Evolutionary conservation across 768 basidiomycete genomes (phyloP).

Genomic region (Kwoniella sp.): DNA sequence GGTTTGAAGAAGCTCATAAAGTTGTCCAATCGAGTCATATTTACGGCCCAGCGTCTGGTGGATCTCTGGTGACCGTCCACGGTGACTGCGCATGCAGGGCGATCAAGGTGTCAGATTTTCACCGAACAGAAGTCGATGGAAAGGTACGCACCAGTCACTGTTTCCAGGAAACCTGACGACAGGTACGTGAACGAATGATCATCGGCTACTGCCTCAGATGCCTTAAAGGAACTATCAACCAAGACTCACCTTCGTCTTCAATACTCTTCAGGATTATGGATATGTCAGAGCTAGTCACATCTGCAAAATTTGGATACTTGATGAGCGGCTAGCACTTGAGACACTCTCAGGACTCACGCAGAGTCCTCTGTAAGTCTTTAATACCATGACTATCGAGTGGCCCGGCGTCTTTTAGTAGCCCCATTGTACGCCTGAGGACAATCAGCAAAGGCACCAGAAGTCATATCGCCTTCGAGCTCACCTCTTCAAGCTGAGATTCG

Average conservation of each 20-base stretch:
- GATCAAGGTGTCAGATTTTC: no score
- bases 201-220: no score
- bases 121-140: no score
- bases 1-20: conserved; percentile 10
- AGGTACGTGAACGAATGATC: no score
- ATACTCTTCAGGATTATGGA: not conserved
- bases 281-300: not conserved
- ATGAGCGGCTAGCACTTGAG: no score
- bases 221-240: no score
- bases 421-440: conserved; percentile 1
- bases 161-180: not conserved
- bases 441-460: not conserved
- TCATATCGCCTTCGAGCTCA: not conserved
- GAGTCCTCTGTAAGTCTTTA: not conserved
- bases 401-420: not conserved
- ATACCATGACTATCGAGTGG: not conserved
- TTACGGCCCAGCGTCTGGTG: not conserved
- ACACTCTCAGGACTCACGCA: conserved; percentile 8
- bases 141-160: not conserved
- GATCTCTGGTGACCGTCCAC: not conserved
- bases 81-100: no score
- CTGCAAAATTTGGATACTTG: no score
- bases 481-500: not conserved
- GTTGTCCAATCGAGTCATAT: not conserved
- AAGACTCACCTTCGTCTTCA: not conserved